Base-by-base conservation (phyloP, 2,329 filamentous ascomycete genomes). In the Talaromyces sp. region DNA sequence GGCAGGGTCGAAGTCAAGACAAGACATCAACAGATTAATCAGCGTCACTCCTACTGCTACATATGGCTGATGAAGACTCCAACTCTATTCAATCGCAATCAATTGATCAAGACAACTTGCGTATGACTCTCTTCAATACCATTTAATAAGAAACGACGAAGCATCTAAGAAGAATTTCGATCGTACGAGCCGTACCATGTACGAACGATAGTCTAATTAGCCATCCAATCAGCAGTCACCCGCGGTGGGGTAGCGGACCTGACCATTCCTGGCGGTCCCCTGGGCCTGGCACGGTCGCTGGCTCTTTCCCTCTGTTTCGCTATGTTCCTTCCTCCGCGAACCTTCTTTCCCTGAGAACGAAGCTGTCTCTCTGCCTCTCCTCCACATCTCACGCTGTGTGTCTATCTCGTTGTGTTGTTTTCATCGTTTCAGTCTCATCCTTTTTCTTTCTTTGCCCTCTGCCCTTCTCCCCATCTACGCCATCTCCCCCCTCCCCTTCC, bases 341-440 rank as follows among this genome's bases (percentile, higher is more conserved):
- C 27, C 56, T 59, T 59, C 56, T 31, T 22, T 59, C 14, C 24
- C 33, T 58, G 13, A 27, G 54, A 43, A 14, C 33, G 54, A 69
- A 66, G 65, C 67, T 67, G 66, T 56, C 64, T 65, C 63, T 67
- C 65, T 65, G 69, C 69, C 72, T 73, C 70, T 70, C 72, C 71
- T 72, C 67, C 71, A 22, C 52, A 22, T 56, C 52, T 56, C 24
- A 3, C 70, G 69, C 70, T 37, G 8, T 73, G 74, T 77, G 76
- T 72, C 71, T 73, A 71, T 72, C 66, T 54, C 60, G 60, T 66
- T 59, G 68, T 67, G 43, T 37, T 48, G 58, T 50, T 47, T 43
- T n/a, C 59, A 35, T 50, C 41, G 41, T 50, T 27, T 39, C 59
- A 41, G 41, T 50, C 16, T 50, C 59, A 41, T 62, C 43, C 43